A percentile compares a stretch with the other conserved stretches of the same genome.
These are phyloP conservation scores for Psilocybe sp. DNA, from an alignment of 768 basidiomycete species.

Conservation along the genomic window DNA sequence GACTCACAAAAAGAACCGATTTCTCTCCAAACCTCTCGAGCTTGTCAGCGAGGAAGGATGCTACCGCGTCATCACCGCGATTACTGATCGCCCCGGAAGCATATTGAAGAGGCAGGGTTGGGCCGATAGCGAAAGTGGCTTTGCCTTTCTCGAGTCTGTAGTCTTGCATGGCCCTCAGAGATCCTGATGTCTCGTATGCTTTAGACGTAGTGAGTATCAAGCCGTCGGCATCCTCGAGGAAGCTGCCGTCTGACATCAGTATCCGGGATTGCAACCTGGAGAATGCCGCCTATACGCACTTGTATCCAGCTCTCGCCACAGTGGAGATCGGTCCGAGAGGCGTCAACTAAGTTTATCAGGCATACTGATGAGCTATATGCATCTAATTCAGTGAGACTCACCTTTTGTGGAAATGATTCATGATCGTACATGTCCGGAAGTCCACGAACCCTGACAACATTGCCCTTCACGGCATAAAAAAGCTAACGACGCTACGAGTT, in stretches of 20 bases:
- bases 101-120: slow-evolving; percentile 5
- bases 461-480: neutral
- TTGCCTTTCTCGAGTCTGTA: slow-evolving; percentile 3
- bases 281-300: too few relatives aligned
- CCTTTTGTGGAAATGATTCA: slow-evolving; percentile 9
- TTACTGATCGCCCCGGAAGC: neutral
- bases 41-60: slow-evolving; percentile 6
- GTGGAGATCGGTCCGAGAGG: neutral
- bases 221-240: neutral
- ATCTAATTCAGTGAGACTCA: neutral
- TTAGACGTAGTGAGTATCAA: slow-evolving; percentile 5
- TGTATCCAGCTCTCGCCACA: neutral
- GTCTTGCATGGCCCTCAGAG: neutral
- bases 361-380: too few relatives aligned
- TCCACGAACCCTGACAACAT: slow-evolving; percentile 5
- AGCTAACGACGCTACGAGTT: neutral
- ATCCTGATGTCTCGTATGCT: slow-evolving; percentile 3
- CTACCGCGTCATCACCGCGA: slow-evolving; percentile 1
- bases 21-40: slow-evolving; percentile 3
- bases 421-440: slow-evolving; percentile 13
- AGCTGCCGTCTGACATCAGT: slow-evolving; percentile 2
- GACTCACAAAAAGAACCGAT: slow-evolving; percentile 11
- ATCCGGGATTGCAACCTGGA: too few relatives aligned
- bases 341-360: neutral
- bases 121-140: slow-evolving; percentile 5